A percentile compares a stretch with the other conserved stretches of the same genome.
Evolutionary conservation across 2,329 filamentous ascomycete genomes (phyloP).

Genomic region (Penicillium sp.): DNA sequence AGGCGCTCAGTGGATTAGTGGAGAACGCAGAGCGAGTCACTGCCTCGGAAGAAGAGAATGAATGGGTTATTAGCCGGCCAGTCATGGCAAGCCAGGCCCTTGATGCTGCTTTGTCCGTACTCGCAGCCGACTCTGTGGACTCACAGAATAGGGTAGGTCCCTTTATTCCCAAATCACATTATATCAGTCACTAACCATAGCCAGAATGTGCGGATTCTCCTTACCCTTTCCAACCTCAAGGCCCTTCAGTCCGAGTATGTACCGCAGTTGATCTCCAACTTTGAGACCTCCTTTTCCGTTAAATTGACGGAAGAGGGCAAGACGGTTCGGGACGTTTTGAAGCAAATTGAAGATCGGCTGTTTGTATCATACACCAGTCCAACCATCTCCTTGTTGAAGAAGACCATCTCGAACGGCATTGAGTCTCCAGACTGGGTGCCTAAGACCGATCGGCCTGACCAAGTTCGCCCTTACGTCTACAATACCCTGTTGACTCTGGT

Average conservation of each 20-base stretch:
- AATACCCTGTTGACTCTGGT: slow-evolving; percentile 81
- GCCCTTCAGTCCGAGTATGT: slow-evolving; percentile 78
- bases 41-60: slow-evolving; percentile 58
- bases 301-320: slow-evolving; percentile 92
- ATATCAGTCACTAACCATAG: slow-evolving; percentile 12
- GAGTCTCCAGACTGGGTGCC: slow-evolving; percentile 71
- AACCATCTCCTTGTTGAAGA: slow-evolving; percentile 65
- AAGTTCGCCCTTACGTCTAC: slow-evolving; percentile 88
- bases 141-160: slow-evolving; percentile 53
- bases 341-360: slow-evolving; percentile 84
- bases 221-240: slow-evolving; percentile 91
- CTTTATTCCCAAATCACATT: slow-evolving; percentile 10
- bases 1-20: slow-evolving; percentile 90
- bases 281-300: slow-evolving; percentile 90
- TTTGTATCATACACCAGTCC: slow-evolving; percentile 91
- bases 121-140: slow-evolving; percentile 53
- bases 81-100: slow-evolving; percentile 27
- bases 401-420: slow-evolving; percentile 73
- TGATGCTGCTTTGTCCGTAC: slow-evolving; percentile 40
- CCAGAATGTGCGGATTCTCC: slow-evolving; percentile 86
- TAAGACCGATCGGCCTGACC: slow-evolving; percentile 58
- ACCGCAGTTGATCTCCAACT: slow-evolving; percentile 84
- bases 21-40: slow-evolving; percentile 86
- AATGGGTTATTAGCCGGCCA: slow-evolving; percentile 52
- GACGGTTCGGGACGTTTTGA: slow-evolving; percentile 85